These are phyloP conservation scores for Colletotrichum liriopes DNA, from an alignment of 2,329 filamentous ascomycete species.

Conservation along the genomic window DNA sequence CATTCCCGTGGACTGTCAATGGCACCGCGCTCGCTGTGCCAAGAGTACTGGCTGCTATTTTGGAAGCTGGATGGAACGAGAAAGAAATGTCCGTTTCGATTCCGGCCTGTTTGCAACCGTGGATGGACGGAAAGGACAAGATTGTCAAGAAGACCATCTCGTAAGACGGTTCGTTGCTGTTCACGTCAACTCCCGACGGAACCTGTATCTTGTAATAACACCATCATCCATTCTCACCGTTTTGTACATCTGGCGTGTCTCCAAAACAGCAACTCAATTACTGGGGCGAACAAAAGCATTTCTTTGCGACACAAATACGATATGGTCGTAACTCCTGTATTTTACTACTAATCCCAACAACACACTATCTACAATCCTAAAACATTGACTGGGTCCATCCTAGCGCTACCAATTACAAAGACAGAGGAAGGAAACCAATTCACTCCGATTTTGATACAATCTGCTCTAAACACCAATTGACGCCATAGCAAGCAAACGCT, in stretches of 20 bases:
- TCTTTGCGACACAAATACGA: background rate
- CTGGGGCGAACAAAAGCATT: background rate
- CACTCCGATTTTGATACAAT: slow-evolving; percentile 20
- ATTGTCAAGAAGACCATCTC: slow-evolving; percentile 62
- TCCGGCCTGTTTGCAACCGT: slow-evolving; percentile 84
- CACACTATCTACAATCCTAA: slow-evolving; percentile 11
- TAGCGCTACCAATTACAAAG: slow-evolving; percentile 16
- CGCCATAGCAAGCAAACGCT: background rate
- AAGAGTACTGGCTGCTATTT: slow-evolving; percentile 86
- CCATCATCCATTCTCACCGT: background rate
- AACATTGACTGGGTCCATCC: slow-evolving; percentile 8
- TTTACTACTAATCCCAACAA: slow-evolving; percentile 1
- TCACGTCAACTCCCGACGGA: background rate
- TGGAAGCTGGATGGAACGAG: slow-evolving; percentile 94
- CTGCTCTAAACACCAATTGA: slow-evolving; percentile 26
- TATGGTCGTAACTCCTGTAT: slow-evolving; percentile 1
- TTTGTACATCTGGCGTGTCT: background rate
- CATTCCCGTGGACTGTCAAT: slow-evolving; percentile 92
- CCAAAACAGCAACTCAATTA: background rate
- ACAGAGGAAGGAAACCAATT: slow-evolving; percentile 27
- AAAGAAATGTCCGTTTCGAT: slow-evolving; percentile 76
- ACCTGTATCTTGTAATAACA: slow-evolving; percentile 12
- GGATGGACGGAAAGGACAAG: slow-evolving; percentile 83
- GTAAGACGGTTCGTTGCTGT: background rate
- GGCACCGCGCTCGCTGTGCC: slow-evolving; percentile 95